These are phyloP conservation scores for Alnus rubra DNA, from an alignment of 306 rosid species.

Conservation along the genomic window DNA sequence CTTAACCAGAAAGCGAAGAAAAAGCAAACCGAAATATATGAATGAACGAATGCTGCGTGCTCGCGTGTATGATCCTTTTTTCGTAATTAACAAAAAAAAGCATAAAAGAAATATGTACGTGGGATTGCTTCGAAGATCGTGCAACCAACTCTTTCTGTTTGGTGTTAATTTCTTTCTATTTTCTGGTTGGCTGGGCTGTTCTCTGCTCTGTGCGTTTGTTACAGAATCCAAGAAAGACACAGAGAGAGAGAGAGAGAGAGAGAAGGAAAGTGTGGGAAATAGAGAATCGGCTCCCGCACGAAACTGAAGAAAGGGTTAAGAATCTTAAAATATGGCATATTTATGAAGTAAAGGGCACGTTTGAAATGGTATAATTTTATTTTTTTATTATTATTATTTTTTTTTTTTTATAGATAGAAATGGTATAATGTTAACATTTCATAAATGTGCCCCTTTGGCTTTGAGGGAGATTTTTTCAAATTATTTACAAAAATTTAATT, in stretches of 20 bases:
- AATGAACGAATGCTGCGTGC: constrained; percentile 26
- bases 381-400: no score
- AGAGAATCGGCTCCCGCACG: constrained; percentile 23
- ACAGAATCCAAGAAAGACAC: constrained; percentile 32
- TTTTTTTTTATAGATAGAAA: no score
- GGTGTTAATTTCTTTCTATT: constrained; percentile 9
- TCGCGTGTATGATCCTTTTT: neutral
- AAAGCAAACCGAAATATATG: constrained; percentile 21
- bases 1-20: constrained; percentile 45
- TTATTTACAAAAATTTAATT: no score
- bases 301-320: neutral
- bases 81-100: no score
- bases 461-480: no score
- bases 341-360: no score
- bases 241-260: constrained; percentile 1
- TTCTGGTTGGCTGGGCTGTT: constrained; percentile 33
- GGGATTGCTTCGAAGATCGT: constrained; percentile 48
- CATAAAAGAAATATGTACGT: neutral
- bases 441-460: no score
- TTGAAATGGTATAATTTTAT: no score
- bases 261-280: constrained; percentile 3
- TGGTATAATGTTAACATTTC: no score
- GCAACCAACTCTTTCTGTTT: constrained; percentile 52
- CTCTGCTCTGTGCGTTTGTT: constrained; percentile 44
- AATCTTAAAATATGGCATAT: neutral